Conservation (phyloP, 2,329 filamentous ascomycete species). For the Nemania bipapillata region DNA sequence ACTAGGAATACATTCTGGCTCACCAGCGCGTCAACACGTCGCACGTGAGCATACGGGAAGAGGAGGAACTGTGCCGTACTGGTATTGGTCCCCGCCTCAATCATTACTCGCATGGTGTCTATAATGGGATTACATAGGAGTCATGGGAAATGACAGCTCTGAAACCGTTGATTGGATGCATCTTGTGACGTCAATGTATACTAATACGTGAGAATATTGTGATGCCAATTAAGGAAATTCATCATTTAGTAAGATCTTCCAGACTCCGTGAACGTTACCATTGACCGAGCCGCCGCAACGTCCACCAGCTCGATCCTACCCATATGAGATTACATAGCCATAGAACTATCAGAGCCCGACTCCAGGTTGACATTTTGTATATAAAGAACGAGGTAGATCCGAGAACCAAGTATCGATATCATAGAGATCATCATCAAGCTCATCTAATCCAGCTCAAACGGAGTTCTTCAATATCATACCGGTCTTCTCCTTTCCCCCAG, state of each 20-base stretch:
- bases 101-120: not conserved
- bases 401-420: not conserved
- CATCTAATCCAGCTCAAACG: constrained; percentile 14
- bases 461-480: not conserved
- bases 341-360: not conserved
- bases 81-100: not conserved
- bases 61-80: constrained; percentile 23
- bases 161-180: not conserved
- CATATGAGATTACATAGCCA: constrained; percentile 13
- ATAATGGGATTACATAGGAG: constrained; percentile 8
- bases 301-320: not conserved
- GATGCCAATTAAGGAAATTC: constrained; percentile 4
- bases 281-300: not conserved
- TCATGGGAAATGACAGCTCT: constrained; percentile 7
- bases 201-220: constrained; percentile 10
- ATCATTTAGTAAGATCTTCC: constrained; percentile 5
- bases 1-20: constrained; percentile 1
- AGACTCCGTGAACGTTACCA: constrained; percentile 2
- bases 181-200: constrained; percentile 1
- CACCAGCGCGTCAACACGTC: not conserved
- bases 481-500: not conserved
- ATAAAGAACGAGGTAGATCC: constrained; percentile 18
- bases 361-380: not conserved
- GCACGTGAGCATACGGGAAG: not conserved
- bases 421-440: constrained; percentile 4